phyloP scores from a whole-genome alignment of 2,329 filamentous ascomycete genomes.

The Blastomyces parvus region DNA sequence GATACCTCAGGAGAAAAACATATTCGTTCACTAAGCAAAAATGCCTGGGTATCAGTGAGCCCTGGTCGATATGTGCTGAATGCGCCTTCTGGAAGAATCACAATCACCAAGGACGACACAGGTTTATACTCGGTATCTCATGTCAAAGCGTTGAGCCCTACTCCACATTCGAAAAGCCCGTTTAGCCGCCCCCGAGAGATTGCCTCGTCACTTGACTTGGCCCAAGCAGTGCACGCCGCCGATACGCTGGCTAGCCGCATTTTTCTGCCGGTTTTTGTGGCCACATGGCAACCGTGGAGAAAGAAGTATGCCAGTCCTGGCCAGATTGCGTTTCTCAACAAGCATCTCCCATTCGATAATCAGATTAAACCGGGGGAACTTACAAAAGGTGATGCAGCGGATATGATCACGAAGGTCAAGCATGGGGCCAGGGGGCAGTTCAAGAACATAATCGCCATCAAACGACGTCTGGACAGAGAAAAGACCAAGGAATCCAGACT shows the following conservation, averaged over 20 bases:
- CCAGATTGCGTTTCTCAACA: constrained; percentile 39
- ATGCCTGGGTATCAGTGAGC: constrained; percentile 77
- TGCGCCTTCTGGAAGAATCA: constrained; percentile 53
- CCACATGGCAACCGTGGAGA: constrained; percentile 60
- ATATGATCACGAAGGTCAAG: constrained; percentile 87
- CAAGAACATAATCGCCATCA: constrained; percentile 45
- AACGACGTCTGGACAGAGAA: constrained; percentile 39
- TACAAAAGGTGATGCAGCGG: constrained; percentile 70
- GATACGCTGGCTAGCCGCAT: constrained; percentile 66
- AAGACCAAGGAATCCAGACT: constrained; percentile 25
- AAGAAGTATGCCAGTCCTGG: constrained; percentile 48
- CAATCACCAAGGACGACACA: constrained; percentile 34
- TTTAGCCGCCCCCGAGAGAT: constrained; percentile 62
- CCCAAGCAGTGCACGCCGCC: constrained; percentile 69
- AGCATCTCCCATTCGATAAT: constrained; percentile 40
- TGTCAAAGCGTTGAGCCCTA: constrained; percentile 23
- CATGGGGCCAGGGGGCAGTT: constrained; percentile 63
- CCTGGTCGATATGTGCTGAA: constrained; percentile 61
- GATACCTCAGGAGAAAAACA: constrained; percentile 71
- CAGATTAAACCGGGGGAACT: constrained; percentile 53
- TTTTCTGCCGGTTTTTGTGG: constrained; percentile 60
- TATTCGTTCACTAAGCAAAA: constrained; percentile 63
- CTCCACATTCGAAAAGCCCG: constrained; percentile 37
- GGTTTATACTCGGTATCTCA: constrained; percentile 26
- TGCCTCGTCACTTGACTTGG: constrained; percentile 55